phyloP scores from a whole-genome alignment of 345 rosid genomes.

The Fremontodendron californicum region DNA sequence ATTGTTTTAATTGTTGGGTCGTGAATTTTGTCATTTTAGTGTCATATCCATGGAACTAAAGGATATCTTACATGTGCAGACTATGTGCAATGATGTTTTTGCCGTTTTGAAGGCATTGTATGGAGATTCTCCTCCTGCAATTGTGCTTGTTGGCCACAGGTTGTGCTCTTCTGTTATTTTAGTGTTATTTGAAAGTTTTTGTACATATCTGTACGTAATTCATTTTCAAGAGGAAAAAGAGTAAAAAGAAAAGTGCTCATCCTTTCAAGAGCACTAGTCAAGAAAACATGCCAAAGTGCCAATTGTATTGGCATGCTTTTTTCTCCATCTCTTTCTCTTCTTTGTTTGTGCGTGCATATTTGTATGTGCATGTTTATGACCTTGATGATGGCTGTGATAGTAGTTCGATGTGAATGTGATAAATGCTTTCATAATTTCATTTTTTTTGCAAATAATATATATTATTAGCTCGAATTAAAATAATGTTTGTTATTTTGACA shows the following conservation, averaged over 20 bases:
- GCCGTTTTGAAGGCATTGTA: slow-evolving; percentile 76
- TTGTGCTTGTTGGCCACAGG: slow-evolving; percentile 97
- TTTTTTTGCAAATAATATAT: too few relatives aligned
- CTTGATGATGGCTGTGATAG: neutral
- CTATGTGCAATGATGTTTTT: slow-evolving; percentile 83
- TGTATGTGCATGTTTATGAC: neutral
- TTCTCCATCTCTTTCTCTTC: neutral
- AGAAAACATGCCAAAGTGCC: neutral
- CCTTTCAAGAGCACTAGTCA: neutral
- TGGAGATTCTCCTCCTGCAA: slow-evolving; percentile 87
- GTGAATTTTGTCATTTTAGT: neutral
- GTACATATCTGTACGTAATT: neutral
- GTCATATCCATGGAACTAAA: neutral
- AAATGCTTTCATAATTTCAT: too few relatives aligned
- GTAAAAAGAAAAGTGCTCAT: neutral
- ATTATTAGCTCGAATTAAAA: neutral
- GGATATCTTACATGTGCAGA: slow-evolving; percentile 49
- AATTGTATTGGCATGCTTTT: neutral
- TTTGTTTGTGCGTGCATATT: neutral
- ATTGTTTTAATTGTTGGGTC: neutral
- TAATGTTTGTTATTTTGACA: neutral
- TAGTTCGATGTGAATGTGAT: neutral
- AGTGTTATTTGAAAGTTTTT: neutral
- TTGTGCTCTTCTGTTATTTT: slow-evolving; percentile 21
- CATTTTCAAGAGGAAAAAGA: slow-evolving; percentile 14